Base-by-base conservation (phyloP, 2,329 filamentous ascomycete genomes). In the Scytalidium lignicola region DNA sequence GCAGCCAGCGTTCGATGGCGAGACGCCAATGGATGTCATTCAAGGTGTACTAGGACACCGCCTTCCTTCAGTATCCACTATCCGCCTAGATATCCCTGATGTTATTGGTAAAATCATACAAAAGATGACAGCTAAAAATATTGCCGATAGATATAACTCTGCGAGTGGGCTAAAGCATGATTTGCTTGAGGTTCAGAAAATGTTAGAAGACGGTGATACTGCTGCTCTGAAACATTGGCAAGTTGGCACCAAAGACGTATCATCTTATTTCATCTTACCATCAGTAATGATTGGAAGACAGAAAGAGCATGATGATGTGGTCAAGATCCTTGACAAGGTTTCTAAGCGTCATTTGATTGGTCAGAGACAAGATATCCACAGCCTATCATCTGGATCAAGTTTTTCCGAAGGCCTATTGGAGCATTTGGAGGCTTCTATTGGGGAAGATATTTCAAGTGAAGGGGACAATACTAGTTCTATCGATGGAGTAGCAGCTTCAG, bases 51-150 rank as follows among this genome's bases (percentile, higher is more conserved):
- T 97, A 8, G 85, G 85, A 43, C 85, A 86, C 55, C 82, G 88
- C 42, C 82, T 96, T 55, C 83, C 88, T 3, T 82, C 82, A 32
- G 83, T 93, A 8, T 88, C 89, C 3, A 81, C 80, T 3, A 80
- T 90, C 41, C 80, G 92, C 45, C 78, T 90, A 52, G 92, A 96
- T 62, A 76, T 96, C 5, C 92, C 92, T 0, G 88, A 95, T 50
- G 85, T 86, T 7, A 74, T 96, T 40, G 87, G 87, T 1, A 79
- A 80, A 26, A 86, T 96, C 41, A 89, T 97, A 39, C 86, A 92
- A 63, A 95, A 90, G 65, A 96, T 95, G 79, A 96, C 90, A 0
- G 84, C 90, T 52, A 95, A 95, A 67, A 87, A 85, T 51, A 88
- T 95, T 43, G 80, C 83, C 49, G 91, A 96, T 50, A 82, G 92